Evolutionary conservation across 768 basidiomycete genomes (phyloP).

Genomic region (Tylopilus sp.): DNA sequence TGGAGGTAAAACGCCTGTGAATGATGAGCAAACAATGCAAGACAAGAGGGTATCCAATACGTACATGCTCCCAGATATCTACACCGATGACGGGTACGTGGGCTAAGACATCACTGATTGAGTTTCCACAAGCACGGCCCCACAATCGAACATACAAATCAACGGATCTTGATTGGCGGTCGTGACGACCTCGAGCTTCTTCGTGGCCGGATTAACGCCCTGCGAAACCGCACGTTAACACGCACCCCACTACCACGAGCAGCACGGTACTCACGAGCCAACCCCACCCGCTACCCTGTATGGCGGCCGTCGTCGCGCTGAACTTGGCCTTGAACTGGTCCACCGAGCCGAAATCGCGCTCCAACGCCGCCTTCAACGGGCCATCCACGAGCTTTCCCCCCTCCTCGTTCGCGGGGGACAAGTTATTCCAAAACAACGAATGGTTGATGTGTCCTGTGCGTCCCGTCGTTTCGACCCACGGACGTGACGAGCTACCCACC

Average conservation of each 20-base stretch:
- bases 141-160: conserved; percentile 40
- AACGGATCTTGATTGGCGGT: conserved; percentile 97
- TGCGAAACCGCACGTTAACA: conserved; percentile 23
- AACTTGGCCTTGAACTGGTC: conserved; percentile 84
- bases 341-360: conserved; percentile 81
- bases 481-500: conserved; percentile 39
- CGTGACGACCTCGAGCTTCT: conserved; percentile 85
- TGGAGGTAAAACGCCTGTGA: conserved; percentile 63
- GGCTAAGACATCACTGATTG: conserved; percentile 39
- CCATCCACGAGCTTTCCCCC: conserved; percentile 67
- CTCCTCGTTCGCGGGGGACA: conserved; percentile 64
- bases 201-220: conserved; percentile 65
- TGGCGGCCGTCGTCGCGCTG: conserved; percentile 83
- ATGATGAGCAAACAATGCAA: neutral
- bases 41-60: conserved; percentile 29
- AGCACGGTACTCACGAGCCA: conserved; percentile 67
- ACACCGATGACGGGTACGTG: conserved; percentile 92
- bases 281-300: conserved; percentile 98
- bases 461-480: neutral
- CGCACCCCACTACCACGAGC: neutral
- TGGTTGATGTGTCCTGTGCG: conserved; percentile 82
- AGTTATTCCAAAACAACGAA: conserved; percentile 96
- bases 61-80: conserved; percentile 94
- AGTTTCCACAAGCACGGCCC: neutral
- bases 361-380: conserved; percentile 70